Conservation (phyloP, 495 filamentous ascomycete genomes). For the Aspergillus olivimuriae region DNA sequence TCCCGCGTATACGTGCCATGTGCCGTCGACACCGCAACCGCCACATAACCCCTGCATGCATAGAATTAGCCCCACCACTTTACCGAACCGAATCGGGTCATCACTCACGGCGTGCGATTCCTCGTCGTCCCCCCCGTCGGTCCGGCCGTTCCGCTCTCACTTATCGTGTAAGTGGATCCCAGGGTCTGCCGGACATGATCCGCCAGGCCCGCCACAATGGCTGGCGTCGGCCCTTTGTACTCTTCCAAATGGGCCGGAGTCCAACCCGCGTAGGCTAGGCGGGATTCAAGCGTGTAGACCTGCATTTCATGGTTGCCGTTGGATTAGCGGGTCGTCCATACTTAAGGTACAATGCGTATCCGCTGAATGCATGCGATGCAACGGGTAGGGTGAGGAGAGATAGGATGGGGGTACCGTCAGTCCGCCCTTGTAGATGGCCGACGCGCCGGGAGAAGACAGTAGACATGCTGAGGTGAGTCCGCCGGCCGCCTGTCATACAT, state of each 20-base stretch:
- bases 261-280: conserved; percentile 55
- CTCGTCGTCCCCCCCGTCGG: conserved; percentile 50
- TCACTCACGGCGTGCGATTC: conserved; percentile 51
- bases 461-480: conserved; percentile 53
- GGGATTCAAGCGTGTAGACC: conserved; percentile 56
- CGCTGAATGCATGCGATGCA: too few species aligned
- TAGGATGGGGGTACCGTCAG: conserved; percentile 31
- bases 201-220: conserved; percentile 49
- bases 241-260: conserved; percentile 40
- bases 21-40: conserved; percentile 47
- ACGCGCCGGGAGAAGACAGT: conserved; percentile 50
- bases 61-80: too few species aligned
- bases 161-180: conserved; percentile 48
- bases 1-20: conserved; percentile 45
- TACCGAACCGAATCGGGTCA: too few species aligned
- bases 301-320: too few species aligned
- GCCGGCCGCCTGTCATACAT: conserved; percentile 55
- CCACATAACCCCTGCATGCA: conserved; percentile 58
- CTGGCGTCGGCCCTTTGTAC: conserved; percentile 53
- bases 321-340: too few species aligned
- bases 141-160: conserved; percentile 58
- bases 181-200: conserved; percentile 47
- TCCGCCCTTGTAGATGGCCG: conserved; percentile 51
- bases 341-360: too few species aligned
- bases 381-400: too few species aligned